Evolutionary conservation across 1,284 basidiomycete genomes (phyloP).

Genomic region (Vanrija humicola): DNA sequence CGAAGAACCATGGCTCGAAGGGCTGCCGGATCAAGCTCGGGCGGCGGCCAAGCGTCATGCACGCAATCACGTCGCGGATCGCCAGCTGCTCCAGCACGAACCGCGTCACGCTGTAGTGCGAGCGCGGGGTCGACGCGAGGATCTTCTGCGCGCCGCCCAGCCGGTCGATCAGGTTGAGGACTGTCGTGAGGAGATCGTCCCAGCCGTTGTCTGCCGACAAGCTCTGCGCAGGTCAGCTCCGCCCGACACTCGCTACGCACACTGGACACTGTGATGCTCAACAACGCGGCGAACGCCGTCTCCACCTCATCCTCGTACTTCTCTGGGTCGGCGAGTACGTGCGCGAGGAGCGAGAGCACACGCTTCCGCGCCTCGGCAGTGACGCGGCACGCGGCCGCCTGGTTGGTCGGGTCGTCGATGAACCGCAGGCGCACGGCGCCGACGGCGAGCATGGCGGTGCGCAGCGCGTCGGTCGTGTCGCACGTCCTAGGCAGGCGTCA

Average conservation of each 20-base stretch:
- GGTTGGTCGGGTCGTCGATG: slow-evolving; percentile 26
- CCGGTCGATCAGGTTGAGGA: slow-evolving; percentile 32
- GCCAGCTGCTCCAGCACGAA: slow-evolving; percentile 46
- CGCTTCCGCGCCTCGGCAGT: slow-evolving; percentile 23
- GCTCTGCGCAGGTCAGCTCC: slow-evolving; percentile 17
- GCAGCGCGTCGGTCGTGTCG: slow-evolving; percentile 35
- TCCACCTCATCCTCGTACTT: slow-evolving; percentile 30
- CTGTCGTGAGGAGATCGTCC: slow-evolving; percentile 39
- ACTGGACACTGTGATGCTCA: slow-evolving; percentile 38
- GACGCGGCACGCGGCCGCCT: slow-evolving; percentile 25
- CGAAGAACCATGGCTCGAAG: slow-evolving; percentile 45
- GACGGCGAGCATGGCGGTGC: slow-evolving; percentile 36
- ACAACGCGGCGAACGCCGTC: slow-evolving; percentile 33
- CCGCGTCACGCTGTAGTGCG: slow-evolving; percentile 28
- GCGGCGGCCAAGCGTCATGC: slow-evolving; percentile 40
- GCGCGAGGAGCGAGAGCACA: slow-evolving; percentile 23
- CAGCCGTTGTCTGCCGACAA: slow-evolving; percentile 43
- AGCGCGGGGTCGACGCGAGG: slow-evolving; percentile 24
- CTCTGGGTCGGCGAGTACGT: slow-evolving; percentile 19
- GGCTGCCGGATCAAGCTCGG: slow-evolving; percentile 37
- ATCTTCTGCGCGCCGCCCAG: slow-evolving; percentile 39
- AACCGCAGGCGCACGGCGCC: slow-evolving; percentile 41
- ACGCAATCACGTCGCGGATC: slow-evolving; percentile 43
- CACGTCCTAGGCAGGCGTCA: slow-evolving; percentile 11
- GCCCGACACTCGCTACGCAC: slow-evolving; percentile 18